Evolutionary conservation across 768 basidiomycete genomes (phyloP).

Genomic region (Lyophyllum semitale): DNA sequence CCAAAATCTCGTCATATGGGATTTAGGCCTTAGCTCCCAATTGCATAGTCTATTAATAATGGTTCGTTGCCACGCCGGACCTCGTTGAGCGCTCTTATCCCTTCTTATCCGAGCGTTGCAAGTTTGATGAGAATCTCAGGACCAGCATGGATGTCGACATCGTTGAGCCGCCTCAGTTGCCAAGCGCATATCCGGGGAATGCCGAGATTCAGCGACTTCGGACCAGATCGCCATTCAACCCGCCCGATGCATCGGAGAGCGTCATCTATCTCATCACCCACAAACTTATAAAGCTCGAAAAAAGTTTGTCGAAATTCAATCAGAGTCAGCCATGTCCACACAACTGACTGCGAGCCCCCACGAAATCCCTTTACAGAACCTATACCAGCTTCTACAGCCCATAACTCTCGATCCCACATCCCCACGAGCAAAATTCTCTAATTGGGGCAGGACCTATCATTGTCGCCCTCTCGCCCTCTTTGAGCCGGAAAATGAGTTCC

Average conservation of each 20-base stretch:
- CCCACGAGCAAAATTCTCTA: slow-evolving; percentile 57
- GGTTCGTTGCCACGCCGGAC: slow-evolving; percentile 3
- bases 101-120: no score
- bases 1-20: slow-evolving; percentile 3
- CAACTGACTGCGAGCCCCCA: slow-evolving; percentile 33
- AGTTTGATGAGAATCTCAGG: not conserved
- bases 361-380: slow-evolving; percentile 43
- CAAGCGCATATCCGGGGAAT: slow-evolving; percentile 25
- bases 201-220: slow-evolving; percentile 24
- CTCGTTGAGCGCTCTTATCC: slow-evolving; percentile 1
- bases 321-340: slow-evolving; percentile 34
- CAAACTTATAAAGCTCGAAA: slow-evolving; percentile 39
- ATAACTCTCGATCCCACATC: slow-evolving; percentile 49
- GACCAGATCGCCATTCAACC: slow-evolving; percentile 11
- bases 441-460: slow-evolving; percentile 85
- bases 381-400: slow-evolving; percentile 56
- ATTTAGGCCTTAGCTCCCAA: not conserved
- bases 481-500: slow-evolving; percentile 65
- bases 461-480: slow-evolving; percentile 74
- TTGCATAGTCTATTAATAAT: not conserved
- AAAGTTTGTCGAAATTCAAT: slow-evolving; percentile 30
- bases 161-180: not conserved
- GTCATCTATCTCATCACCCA: slow-evolving; percentile 21
- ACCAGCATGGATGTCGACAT: slow-evolving; percentile 10
- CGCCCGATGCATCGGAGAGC: slow-evolving; percentile 26